Evolutionary conservation across 805 yeast genomes (phyloP).

Genomic region (Candida boleticola): DNA sequence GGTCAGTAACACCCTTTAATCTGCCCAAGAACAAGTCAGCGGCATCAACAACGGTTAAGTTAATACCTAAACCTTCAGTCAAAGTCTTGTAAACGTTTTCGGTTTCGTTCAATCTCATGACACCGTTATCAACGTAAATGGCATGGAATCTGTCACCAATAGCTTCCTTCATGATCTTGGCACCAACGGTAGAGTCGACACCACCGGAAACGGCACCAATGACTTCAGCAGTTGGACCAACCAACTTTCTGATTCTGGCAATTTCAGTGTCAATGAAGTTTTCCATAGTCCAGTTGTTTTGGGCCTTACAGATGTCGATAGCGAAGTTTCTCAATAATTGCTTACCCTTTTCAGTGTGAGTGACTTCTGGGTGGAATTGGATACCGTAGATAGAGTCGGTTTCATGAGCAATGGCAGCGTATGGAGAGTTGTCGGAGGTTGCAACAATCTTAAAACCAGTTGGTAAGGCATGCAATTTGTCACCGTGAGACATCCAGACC

Average conservation of each 20-base stretch:
- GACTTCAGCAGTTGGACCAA: constrained; percentile 97
- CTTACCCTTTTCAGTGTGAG: constrained; percentile 93
- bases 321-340: constrained; percentile 88
- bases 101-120: constrained; percentile 93
- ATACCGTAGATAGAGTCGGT: constrained; percentile 81
- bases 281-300: constrained; percentile 95
- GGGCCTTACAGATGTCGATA: constrained; percentile 80
- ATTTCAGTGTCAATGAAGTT: constrained; percentile 97
- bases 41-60: constrained; percentile 93
- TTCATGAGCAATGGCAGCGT: constrained; percentile 84
- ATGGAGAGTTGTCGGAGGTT: constrained; percentile 91
- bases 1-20: constrained; percentile 93
- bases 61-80: constrained; percentile 90
- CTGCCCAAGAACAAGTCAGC: constrained; percentile 82
- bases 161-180: constrained; percentile 96
- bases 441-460: constrained; percentile 87
- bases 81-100: constrained; percentile 82
- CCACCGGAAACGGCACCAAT: constrained; percentile 99
- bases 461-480: constrained; percentile 88
- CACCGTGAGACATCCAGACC: constrained; percentile 99
- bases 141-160: constrained; percentile 99
- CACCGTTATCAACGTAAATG: constrained; percentile 96
- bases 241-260: constrained; percentile 82
- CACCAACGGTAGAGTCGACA: constrained; percentile 99
- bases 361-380: constrained; percentile 99